phyloP scores from a whole-genome alignment of 2,329 filamentous ascomycete species.

The Beauveria brongniartii region DNA sequence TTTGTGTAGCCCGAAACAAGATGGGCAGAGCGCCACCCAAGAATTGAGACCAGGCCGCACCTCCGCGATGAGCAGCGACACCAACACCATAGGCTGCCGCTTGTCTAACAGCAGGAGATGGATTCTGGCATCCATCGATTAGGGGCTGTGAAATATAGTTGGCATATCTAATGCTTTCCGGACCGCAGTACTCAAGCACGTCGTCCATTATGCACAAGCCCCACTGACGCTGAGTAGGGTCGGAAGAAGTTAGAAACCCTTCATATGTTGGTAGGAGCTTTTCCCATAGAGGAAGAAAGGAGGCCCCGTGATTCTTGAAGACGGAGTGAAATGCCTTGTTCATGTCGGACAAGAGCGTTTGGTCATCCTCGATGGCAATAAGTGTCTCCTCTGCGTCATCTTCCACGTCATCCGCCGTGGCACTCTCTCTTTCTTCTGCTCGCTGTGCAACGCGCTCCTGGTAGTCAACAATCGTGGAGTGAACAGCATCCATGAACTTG shows the following conservation, averaged over 20 bases:
- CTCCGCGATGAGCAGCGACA: constrained; percentile 88
- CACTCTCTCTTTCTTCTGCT: constrained; percentile 67
- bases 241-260: constrained; percentile 68
- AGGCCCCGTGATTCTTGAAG: constrained; percentile 87
- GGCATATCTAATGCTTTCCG: constrained; percentile 79
- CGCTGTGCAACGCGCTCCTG: constrained; percentile 77
- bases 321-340: constrained; percentile 99
- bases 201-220: constrained; percentile 99
- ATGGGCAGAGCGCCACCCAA: constrained; percentile 69
- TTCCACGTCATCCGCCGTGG: constrained; percentile 77
- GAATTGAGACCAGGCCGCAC: constrained; percentile 80
- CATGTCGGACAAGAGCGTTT: constrained; percentile 95
- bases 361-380: constrained; percentile 93
- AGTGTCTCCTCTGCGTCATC: constrained; percentile 81
- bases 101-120: constrained; percentile 85
- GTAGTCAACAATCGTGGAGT: constrained; percentile 85
- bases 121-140: constrained; percentile 75
- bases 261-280: constrained; percentile 78
- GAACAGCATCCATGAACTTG: constrained; percentile 78
- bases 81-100: constrained; percentile 94
- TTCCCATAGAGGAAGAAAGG: constrained; percentile 85
- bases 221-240: constrained; percentile 94
- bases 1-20: constrained; percentile 76
- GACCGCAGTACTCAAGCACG: constrained; percentile 91
- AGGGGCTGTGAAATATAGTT: constrained; percentile 82